phyloP scores from a whole-genome alignment of 257 asterid species.

The Solanum bulbocastanum region DNA sequence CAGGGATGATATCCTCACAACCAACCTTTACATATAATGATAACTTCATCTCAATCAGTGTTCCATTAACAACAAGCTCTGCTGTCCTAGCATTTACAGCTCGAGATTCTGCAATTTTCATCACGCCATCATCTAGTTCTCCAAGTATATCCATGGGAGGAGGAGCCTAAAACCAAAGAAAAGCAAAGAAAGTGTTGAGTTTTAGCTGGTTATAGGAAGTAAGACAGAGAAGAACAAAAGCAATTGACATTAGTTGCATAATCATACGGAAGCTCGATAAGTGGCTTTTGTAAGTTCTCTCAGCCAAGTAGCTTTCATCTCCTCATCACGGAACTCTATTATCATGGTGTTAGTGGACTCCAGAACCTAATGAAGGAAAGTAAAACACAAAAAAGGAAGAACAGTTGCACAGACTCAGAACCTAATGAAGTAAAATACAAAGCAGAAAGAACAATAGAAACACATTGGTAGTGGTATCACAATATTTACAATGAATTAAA shows the following conservation, averaged over 20 bases:
- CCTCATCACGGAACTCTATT: slow-evolving; percentile 68
- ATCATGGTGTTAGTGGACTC: slow-evolving; percentile 85
- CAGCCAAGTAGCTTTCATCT: slow-evolving; percentile 71
- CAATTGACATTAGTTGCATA: neutral
- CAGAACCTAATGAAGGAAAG: slow-evolving; percentile 53
- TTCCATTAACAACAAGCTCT: slow-evolving; percentile 85
- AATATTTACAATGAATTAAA: neutral
- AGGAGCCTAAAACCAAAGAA: slow-evolving; percentile 58
- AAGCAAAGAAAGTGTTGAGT: slow-evolving; percentile 4
- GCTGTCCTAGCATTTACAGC: slow-evolving; percentile 38
- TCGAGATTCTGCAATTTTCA: slow-evolving; percentile 37
- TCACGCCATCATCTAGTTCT: slow-evolving; percentile 40
- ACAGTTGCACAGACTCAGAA: neutral
- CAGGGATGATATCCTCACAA: neutral
- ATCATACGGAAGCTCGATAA: slow-evolving; percentile 96
- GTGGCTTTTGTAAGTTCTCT: slow-evolving; percentile 81
- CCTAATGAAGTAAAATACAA: neutral
- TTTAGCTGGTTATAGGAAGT: neutral
- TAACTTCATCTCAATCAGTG: slow-evolving; percentile 67
- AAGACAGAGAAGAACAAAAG: neutral
- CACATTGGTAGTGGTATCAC: slow-evolving; percentile 4
- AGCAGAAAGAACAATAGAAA: neutral
- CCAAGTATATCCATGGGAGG: slow-evolving; percentile 73
- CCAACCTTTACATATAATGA: slow-evolving; percentile 86
- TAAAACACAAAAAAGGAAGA: slow-evolving; percentile 3